Conservation (phyloP, 306 rosid genomes). For the Begonia loranthoides region DNA sequence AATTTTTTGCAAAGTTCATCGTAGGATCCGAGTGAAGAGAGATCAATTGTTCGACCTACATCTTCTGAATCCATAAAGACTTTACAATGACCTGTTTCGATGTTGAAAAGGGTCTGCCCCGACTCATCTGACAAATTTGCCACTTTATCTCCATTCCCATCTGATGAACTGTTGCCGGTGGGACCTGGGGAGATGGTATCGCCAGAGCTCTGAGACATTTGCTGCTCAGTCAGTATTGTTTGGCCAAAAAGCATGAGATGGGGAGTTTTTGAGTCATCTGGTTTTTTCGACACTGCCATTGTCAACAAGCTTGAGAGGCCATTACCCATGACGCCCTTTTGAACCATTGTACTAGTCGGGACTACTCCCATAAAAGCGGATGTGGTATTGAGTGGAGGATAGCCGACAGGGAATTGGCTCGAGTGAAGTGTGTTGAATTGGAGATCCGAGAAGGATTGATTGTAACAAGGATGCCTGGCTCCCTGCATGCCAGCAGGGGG, state of each 20-base stretch:
- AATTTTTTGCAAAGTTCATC: slow-evolving; percentile 48
- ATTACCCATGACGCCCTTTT: slow-evolving; percentile 47
- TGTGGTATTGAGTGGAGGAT: slow-evolving; percentile 29
- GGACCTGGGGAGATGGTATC: slow-evolving; percentile 51
- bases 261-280: slow-evolving; percentile 37
- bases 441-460: slow-evolving; percentile 56
- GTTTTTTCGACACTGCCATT: slow-evolving; percentile 41
- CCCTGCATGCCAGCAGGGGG: slow-evolving; percentile 99
- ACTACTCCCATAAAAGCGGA: slow-evolving; percentile 22
- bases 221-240: slow-evolving; percentile 60
- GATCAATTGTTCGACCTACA: slow-evolving; percentile 65
- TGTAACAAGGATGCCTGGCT: slow-evolving; percentile 98
- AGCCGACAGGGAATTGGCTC: slow-evolving; percentile 41
- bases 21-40: slow-evolving; percentile 47
- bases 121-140: slow-evolving; percentile 33
- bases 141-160: slow-evolving; percentile 49
- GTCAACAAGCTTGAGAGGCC: slow-evolving; percentile 53
- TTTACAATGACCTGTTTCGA: slow-evolving; percentile 65
- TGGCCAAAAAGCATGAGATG: slow-evolving; percentile 72
- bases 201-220: slow-evolving; percentile 46
- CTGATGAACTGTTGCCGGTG: slow-evolving; percentile 49
- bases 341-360: slow-evolving; percentile 21
- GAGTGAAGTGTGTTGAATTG: slow-evolving; percentile 60
- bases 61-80: slow-evolving; percentile 63
- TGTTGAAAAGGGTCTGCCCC: slow-evolving; percentile 42